Conservation (phyloP, 768 basidiomycete genomes). For the Pulveroboletus sp. region DNA sequence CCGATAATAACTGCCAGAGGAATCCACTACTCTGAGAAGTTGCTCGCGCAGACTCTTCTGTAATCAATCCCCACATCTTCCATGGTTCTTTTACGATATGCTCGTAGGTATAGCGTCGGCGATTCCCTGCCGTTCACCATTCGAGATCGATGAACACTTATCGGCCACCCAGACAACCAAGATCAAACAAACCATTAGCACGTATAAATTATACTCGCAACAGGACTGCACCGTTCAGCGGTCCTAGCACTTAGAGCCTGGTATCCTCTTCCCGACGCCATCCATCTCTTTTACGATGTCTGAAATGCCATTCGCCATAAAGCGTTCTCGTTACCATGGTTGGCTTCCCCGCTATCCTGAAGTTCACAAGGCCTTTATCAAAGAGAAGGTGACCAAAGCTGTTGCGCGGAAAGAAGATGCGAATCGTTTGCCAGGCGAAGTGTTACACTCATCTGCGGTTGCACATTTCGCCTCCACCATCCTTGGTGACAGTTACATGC, state of each 20-base stretch:
- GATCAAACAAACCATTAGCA: neutral
- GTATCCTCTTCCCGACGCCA: neutral
- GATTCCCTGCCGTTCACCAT: too few relatives aligned
- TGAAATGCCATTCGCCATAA: neutral
- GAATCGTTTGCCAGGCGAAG: neutral
- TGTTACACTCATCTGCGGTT: neutral
- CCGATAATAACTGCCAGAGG: too few relatives aligned
- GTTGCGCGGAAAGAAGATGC: neutral
- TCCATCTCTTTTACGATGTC: neutral
- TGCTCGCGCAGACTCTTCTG: too few relatives aligned
- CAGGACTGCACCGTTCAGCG: neutral
- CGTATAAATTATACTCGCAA: neutral
- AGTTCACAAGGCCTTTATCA: conserved; percentile 1
- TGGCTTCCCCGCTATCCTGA: neutral
- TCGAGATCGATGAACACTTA: too few relatives aligned
- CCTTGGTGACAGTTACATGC: neutral
- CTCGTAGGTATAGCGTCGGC: too few relatives aligned
- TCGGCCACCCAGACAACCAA: too few relatives aligned
- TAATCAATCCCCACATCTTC: too few relatives aligned
- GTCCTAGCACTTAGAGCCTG: neutral
- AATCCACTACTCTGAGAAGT: too few relatives aligned
- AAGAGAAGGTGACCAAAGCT: neutral
- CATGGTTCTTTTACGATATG: too few relatives aligned
- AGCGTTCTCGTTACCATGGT: conserved; percentile 3
- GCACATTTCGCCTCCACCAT: neutral